Conservation (phyloP, 2,329 filamentous ascomycete species). For the Colletotrichum phormii region DNA sequence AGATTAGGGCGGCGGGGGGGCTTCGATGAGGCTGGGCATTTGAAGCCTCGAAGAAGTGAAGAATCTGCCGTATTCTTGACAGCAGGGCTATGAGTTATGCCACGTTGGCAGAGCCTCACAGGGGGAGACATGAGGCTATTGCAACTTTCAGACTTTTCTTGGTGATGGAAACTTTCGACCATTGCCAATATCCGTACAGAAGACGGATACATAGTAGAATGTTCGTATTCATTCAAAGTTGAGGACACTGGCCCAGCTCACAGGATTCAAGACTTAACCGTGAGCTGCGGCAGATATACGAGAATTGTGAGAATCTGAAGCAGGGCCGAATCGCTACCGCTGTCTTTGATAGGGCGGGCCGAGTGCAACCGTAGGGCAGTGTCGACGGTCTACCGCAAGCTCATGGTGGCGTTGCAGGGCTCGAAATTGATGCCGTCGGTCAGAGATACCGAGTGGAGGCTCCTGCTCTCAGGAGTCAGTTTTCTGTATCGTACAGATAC, state of each 20-base stretch:
- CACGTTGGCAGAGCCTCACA: not conserved
- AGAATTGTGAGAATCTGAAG: not conserved
- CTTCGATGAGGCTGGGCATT: not conserved
- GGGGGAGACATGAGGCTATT: not conserved
- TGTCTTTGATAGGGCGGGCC: conserved; percentile 5
- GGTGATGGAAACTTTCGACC: not conserved
- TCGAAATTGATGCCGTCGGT: not conserved
- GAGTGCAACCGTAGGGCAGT: conserved; percentile 3
- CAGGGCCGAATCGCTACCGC: conserved; percentile 3
- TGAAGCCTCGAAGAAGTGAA: conserved; percentile 7
- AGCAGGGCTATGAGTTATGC: not conserved
- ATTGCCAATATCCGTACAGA: not conserved
- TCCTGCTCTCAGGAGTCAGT: not conserved
- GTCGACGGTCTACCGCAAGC: not conserved
- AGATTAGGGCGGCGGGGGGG: conserved; percentile 10
- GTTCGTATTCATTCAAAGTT: no score
- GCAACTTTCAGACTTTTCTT: not conserved
- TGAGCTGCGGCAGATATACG: conserved; percentile 18
- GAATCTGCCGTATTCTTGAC: not conserved
- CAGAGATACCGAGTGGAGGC: not conserved
- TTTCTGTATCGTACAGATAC: no score
- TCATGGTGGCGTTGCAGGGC: conserved; percentile 11
- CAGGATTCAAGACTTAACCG: not conserved
- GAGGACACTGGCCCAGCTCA: conserved; percentile 2
- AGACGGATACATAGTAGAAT: not conserved